A percentile compares a stretch with the other conserved stretches of the same genome.
Evolutionary conservation across 257 asterid genomes (phyloP).

Genomic region (Linderniella brevidens): DNA sequence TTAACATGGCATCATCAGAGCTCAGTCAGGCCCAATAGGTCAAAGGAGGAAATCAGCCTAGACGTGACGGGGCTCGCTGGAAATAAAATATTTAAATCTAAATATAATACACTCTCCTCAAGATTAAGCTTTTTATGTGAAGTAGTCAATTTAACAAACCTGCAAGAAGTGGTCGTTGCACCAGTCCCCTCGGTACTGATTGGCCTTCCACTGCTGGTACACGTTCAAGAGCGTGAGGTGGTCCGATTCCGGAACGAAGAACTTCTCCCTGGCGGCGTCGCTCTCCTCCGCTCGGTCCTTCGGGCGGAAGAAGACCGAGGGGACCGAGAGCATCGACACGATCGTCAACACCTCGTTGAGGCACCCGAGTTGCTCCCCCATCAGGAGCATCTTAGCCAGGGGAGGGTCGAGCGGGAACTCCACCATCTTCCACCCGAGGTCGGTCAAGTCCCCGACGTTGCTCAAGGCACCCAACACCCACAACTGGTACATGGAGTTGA

Average conservation of each 20-base stretch:
- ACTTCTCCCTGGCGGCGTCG: slow-evolving; percentile 87
- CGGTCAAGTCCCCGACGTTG: slow-evolving; percentile 76
- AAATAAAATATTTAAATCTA: too few relatives aligned
- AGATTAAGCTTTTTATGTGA: too few relatives aligned
- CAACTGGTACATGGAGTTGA: slow-evolving; percentile 86
- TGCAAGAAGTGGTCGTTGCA: slow-evolving; percentile 85
- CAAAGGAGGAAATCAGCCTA: too few relatives aligned
- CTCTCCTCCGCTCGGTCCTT: slow-evolving; percentile 95
- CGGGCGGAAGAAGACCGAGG: slow-evolving; percentile 85
- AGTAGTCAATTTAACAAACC: too few relatives aligned
- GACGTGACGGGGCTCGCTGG: too few relatives aligned
- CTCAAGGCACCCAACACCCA: slow-evolving; percentile 93
- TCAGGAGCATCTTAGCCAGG: slow-evolving; percentile 89
- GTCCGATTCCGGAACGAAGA: slow-evolving; percentile 77
- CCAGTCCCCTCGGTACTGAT: slow-evolving; percentile 74
- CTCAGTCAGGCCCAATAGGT: too few relatives aligned
- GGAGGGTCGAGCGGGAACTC: slow-evolving; percentile 98
- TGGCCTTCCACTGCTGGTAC: slow-evolving; percentile 8
- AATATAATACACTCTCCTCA: too few relatives aligned
- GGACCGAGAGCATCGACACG: slow-evolving; percentile 94
- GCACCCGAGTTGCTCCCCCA: slow-evolving; percentile 70
- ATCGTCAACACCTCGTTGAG: slow-evolving; percentile 76
- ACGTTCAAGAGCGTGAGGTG: slow-evolving; percentile 8
- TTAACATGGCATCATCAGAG: too few relatives aligned
- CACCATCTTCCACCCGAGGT: slow-evolving; percentile 91